These are phyloP conservation scores for Jacaranda copaia DNA, from an alignment of 257 asterid species.

Conservation along the genomic window DNA sequence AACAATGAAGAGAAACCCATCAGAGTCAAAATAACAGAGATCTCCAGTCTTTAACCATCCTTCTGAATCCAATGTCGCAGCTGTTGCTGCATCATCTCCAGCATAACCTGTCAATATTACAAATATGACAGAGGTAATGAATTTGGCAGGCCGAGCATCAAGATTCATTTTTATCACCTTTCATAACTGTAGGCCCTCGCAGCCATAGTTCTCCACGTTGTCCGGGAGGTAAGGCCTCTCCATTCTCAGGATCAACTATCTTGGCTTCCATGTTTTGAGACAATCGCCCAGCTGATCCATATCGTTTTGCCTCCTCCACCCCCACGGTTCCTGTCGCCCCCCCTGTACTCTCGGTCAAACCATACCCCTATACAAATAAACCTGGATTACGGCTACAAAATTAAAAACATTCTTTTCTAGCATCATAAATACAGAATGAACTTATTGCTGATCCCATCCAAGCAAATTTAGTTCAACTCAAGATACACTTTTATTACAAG, in stretches of 20 bases:
- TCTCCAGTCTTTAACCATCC: constrained; percentile 99
- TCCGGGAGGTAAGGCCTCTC: constrained; percentile 74
- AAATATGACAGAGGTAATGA: not conserved
- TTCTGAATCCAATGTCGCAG: constrained; percentile 77
- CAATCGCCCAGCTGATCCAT: constrained; percentile 88
- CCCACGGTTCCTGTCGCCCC: constrained; percentile 61
- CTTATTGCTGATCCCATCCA: no score
- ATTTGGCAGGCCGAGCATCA: no score
- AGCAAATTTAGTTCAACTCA: no score
- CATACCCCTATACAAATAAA: constrained; percentile 69
- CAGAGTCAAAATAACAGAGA: constrained; percentile 84
- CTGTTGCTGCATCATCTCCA: constrained; percentile 85
- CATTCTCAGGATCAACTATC: constrained; percentile 79
- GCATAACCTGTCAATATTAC: constrained; percentile 71
- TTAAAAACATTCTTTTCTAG: not conserved
- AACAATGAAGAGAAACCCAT: constrained; percentile 83
- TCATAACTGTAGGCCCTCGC: constrained; percentile 79
- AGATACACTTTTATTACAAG: no score
- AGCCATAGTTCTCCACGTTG: constrained; percentile 86
- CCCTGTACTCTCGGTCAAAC: constrained; percentile 88
- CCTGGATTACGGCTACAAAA: not conserved
- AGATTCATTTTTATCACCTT: constrained; percentile 53
- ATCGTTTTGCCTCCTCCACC: constrained; percentile 59
- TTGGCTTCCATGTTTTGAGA: constrained; percentile 71
- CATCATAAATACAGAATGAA: not conserved